Evolutionary conservation across 441 rosid genomes (phyloP).

Genomic region (Macaranga tanarius): DNA sequence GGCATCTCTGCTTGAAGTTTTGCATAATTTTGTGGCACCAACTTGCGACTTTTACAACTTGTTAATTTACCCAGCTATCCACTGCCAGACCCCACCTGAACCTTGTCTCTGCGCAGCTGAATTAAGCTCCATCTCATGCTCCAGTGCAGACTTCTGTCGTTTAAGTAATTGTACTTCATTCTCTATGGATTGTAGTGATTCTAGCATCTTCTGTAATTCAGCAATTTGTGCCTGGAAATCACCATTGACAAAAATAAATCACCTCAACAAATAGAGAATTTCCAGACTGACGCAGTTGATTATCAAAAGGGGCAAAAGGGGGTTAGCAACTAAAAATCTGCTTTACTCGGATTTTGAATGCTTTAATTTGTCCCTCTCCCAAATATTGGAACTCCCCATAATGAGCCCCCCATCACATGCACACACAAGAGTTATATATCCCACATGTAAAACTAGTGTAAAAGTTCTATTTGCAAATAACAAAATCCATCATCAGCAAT

Average conservation of each 20-base stretch:
- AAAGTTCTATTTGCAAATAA: no score
- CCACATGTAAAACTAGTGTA: neutral
- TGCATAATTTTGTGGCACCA: slow-evolving; percentile 5
- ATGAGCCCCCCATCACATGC: neutral
- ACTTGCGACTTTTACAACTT: slow-evolving; percentile 21
- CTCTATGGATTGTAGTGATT: slow-evolving; percentile 66
- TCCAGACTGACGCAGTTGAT: neutral
- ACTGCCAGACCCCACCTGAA: slow-evolving; percentile 81
- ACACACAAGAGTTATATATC: neutral
- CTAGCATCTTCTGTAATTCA: slow-evolving; percentile 77
- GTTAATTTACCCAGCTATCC: slow-evolving; percentile 54
- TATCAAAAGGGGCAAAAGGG: neutral
- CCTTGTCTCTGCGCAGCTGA: slow-evolving; percentile 57
- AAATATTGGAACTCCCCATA: neutral
- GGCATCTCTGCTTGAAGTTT: neutral
- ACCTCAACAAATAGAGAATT: neutral
- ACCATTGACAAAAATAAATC: slow-evolving; percentile 9
- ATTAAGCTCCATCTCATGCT: slow-evolving; percentile 58
- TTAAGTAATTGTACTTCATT: slow-evolving; percentile 78
- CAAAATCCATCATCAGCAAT: neutral
- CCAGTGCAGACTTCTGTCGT: slow-evolving; percentile 67
- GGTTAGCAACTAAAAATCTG: neutral
- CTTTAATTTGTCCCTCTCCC: neutral
- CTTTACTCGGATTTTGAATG: neutral
- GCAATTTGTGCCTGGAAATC: slow-evolving; percentile 80